These are phyloP conservation scores for Cylindrotheca closterium DNA, from an alignment of 108 stramenopile genomes.

Conservation along the genomic window DNA sequence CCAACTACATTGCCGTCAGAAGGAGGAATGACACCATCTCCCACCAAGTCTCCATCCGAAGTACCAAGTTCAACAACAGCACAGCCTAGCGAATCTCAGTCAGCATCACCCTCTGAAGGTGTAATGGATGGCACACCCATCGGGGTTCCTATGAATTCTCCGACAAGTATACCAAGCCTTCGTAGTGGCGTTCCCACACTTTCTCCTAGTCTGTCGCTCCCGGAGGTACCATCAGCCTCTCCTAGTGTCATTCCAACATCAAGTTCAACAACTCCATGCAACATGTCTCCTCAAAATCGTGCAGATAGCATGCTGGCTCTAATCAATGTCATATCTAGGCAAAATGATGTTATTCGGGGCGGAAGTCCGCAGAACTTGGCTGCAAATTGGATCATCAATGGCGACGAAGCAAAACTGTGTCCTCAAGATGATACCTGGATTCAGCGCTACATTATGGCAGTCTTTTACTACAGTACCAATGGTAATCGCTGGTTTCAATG, in stretches of 20 bases:
- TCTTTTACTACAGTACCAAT: conserved; percentile 45
- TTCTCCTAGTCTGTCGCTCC: no score
- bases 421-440: conserved; percentile 35
- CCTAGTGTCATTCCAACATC: conserved; percentile 14
- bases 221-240: conserved; percentile 11
- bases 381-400: conserved; percentile 43
- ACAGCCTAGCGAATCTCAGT: no score
- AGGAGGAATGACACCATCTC: no score
- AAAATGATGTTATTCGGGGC: conserved; percentile 20
- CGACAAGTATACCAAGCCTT: no score
- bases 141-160: no score
- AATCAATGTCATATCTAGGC: conserved; percentile 26
- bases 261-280: conserved; percentile 37
- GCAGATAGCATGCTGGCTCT: conserved; percentile 28
- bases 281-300: conserved; percentile 30
- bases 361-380: conserved; percentile 48
- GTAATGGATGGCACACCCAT: no score
- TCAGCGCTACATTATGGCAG: conserved; percentile 56
- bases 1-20: no score
- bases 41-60: no score
- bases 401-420: conserved; percentile 49
- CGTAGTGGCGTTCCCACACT: no score
- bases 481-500: conserved; percentile 68
- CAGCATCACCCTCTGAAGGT: no score
- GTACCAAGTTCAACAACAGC: no score